Conservation (phyloP, 805 yeast genomes). For the Novakomyces olei region DNA sequence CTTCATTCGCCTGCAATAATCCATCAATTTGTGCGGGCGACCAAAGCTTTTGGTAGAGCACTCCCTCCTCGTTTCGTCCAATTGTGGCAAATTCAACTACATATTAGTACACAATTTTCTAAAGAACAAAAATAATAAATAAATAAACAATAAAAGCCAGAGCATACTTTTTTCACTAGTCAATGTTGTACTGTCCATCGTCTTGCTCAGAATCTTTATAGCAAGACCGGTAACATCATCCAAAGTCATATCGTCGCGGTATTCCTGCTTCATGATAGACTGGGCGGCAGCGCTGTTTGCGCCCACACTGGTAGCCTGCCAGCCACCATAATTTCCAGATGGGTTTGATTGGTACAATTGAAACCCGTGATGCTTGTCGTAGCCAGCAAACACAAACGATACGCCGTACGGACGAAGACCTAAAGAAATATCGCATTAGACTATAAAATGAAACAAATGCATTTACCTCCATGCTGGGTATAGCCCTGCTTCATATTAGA, state of each 20-base stretch:
- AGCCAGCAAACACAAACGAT: slow-evolving; percentile 82
- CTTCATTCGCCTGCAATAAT: too few species aligned
- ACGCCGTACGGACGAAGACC: slow-evolving; percentile 97
- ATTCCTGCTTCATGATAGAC: slow-evolving; percentile 84
- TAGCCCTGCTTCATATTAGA: slow-evolving; percentile 94
- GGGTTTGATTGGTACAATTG: slow-evolving; percentile 92
- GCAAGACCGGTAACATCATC: slow-evolving; percentile 68
- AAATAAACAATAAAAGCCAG: too few species aligned
- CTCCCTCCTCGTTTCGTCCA: too few species aligned
- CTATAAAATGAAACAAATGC: not conserved
- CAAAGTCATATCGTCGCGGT: slow-evolving; percentile 49
- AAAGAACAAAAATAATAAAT: too few species aligned
- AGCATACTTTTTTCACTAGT: slow-evolving; percentile 69
- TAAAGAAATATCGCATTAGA: too few species aligned
- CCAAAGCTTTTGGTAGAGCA: too few species aligned
- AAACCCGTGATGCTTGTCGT: slow-evolving; percentile 66
- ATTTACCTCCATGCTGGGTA: slow-evolving; percentile 91
- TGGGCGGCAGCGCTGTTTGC: slow-evolving; percentile 93
- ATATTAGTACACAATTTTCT: too few species aligned
- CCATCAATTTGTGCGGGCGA: too few species aligned
- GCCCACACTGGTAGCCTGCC: slow-evolving; percentile 96
- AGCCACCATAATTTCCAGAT: slow-evolving; percentile 90
- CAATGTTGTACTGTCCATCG: slow-evolving; percentile 72
- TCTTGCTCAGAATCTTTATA: slow-evolving; percentile 73
- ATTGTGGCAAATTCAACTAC: too few species aligned